Evolutionary conservation across 495 filamentous ascomycete species (phyloP).

Genomic region (Penicillium paradoxum): DNA sequence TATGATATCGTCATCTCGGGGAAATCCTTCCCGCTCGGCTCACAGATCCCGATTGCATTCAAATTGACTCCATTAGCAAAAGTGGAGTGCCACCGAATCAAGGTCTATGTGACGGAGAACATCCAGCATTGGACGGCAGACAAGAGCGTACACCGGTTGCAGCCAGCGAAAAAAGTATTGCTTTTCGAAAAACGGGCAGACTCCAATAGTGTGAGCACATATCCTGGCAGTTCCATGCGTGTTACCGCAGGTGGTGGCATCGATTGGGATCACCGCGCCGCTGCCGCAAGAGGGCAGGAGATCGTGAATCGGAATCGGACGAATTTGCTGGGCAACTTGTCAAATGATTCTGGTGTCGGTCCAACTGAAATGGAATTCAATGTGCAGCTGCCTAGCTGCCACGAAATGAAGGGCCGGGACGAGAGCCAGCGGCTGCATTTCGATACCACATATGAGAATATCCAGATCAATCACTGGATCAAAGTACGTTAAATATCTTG

Average conservation of each 20-base stretch:
- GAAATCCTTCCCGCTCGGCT: conserved; percentile 92
- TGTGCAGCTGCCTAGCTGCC: conserved; percentile 89
- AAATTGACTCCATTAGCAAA: conserved; percentile 95
- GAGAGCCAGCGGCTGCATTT: conserved; percentile 72
- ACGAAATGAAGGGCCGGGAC: conserved; percentile 75
- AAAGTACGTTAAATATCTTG: conserved; percentile 58
- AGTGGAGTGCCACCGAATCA: conserved; percentile 93
- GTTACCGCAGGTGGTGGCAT: conserved; percentile 79
- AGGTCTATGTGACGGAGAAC: conserved; percentile 90
- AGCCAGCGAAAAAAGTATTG: conserved; percentile 76
- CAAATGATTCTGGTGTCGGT: conserved; percentile 61
- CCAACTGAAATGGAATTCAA: conserved; percentile 97
- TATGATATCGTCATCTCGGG: conserved; percentile 99
- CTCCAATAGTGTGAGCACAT: conserved; percentile 69
- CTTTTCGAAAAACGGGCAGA: conserved; percentile 91
- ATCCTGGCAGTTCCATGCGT: conserved; percentile 71
- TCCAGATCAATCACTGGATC: conserved; percentile 98
- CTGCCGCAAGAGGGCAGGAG: conserved; percentile 56
- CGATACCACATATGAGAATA: conserved; percentile 93
- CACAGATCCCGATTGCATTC: conserved; percentile 94
- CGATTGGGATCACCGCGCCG: conserved; percentile 55
- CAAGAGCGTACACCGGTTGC: conserved; percentile 81
- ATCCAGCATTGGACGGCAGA: conserved; percentile 89
- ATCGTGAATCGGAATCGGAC: conserved; percentile 48
- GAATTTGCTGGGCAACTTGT: conserved; percentile 79